Conservation (phyloP, 1,284 basidiomycete genomes). For the Apiotrichum veenhuisii region DNA sequence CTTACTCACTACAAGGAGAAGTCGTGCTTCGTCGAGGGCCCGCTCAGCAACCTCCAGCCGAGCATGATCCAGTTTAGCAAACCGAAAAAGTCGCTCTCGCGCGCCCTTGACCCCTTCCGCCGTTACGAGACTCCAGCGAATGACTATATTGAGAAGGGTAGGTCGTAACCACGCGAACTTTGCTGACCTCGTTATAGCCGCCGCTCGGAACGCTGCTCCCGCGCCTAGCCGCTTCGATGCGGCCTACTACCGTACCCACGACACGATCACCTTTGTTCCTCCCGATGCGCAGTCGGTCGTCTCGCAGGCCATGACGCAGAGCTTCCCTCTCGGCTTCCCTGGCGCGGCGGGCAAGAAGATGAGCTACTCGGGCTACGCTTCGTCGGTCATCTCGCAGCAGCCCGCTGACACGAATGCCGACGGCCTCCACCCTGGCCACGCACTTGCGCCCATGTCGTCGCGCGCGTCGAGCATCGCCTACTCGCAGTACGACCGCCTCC, state of each 20-base stretch:
- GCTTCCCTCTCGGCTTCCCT: constrained; percentile 63
- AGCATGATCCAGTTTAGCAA: constrained; percentile 99
- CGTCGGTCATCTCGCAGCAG: constrained; percentile 86
- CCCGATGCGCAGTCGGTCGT: constrained; percentile 90
- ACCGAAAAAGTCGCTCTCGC: constrained; percentile 75
- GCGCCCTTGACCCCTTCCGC: constrained; percentile 85
- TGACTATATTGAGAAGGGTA: constrained; percentile 56
- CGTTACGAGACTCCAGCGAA: constrained; percentile 70
- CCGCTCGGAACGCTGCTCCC: constrained; percentile 55
- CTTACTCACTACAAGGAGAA: constrained; percentile 99
- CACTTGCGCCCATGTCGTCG: constrained; percentile 19
- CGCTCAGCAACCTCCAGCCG: constrained; percentile 89
- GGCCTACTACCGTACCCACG: constrained; percentile 92
- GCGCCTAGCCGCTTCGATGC: constrained; percentile 88
- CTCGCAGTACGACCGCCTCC: constrained; percentile 71
- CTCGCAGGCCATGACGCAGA: constrained; percentile 84
- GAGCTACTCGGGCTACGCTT: constrained; percentile 75
- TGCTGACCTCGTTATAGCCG: constrained; percentile 2
- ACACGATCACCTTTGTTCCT: constrained; percentile 88
- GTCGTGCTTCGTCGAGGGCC: constrained; percentile 88
- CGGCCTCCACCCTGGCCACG: constrained; percentile 43
- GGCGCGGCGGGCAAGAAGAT: constrained; percentile 61
- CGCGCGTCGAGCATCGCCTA: constrained; percentile 60
- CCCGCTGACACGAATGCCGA: constrained; percentile 63
- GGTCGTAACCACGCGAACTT: constrained; percentile 4